These are phyloP conservation scores for Apiospora koreana DNA, from an alignment of 2,329 filamentous ascomycete genomes.

Conservation along the genomic window DNA sequence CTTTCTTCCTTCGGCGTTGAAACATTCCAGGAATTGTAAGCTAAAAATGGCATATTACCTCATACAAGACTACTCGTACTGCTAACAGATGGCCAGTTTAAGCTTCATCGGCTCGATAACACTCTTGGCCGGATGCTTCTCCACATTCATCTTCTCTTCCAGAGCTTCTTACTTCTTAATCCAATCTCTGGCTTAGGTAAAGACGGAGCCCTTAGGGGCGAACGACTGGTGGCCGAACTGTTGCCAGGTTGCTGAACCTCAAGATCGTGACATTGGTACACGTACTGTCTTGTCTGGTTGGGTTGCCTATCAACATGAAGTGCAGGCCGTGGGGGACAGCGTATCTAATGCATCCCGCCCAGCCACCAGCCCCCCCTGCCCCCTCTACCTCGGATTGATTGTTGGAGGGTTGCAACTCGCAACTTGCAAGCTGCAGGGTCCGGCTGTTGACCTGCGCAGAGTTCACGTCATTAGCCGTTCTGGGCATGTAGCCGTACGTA, in stretches of 20 bases:
- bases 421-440: not conserved
- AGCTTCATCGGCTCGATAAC: not conserved
- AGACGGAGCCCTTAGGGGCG: no score
- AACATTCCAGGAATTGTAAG: not conserved
- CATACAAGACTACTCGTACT: not conserved
- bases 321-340: not conserved
- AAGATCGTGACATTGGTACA: not conserved
- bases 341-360: not conserved
- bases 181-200: not conserved
- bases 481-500: no score
- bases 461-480: slow-evolving; percentile 2
- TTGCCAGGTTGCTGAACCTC: not conserved
- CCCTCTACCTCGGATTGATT: no score
- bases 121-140: not conserved
- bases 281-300: not conserved
- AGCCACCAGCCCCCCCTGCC: not conserved
- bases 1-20: not conserved
- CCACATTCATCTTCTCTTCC: not conserved
- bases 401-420: not conserved
- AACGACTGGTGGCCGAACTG: no score
- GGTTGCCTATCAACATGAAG: no score
- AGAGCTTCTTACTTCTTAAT: not conserved
- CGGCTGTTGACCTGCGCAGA: not conserved
- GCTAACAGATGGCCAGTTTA: not conserved
- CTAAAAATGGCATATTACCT: not conserved